phyloP scores from a whole-genome alignment of 306 rosid genomes.

The Bauhinia variegata region DNA sequence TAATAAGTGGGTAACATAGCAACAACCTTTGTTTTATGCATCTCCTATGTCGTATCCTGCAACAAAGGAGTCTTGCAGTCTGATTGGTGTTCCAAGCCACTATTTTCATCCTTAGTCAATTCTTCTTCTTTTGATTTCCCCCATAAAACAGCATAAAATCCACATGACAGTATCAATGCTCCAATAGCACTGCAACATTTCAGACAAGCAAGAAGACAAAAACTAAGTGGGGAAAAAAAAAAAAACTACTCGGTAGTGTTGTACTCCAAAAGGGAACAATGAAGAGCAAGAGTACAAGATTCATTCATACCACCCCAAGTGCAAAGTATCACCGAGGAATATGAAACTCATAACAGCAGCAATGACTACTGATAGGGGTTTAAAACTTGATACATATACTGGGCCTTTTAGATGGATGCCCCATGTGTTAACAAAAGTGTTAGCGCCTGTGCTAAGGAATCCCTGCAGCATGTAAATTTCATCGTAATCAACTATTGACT shows the following conservation, averaged over 20 bases:
- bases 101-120: not conserved
- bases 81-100: conserved; percentile 1
- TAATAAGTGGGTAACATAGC: no score
- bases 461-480: no score
- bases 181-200: conserved; percentile 54
- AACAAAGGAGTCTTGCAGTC: conserved; percentile 42
- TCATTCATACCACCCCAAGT: conserved; percentile 48
- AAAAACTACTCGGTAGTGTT: not conserved
- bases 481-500: no score
- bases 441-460: no score
- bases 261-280: not conserved
- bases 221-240: not conserved
- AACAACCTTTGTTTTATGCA: not conserved
- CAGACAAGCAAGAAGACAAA: not conserved
- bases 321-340: conserved; percentile 58
- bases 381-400: conserved; percentile 50
- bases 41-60: conserved; percentile 17
- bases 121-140: conserved; percentile 52
- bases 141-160: conserved; percentile 67
- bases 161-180: conserved; percentile 52
- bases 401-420: conserved; percentile 63
- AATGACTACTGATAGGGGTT: conserved; percentile 60
- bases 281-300: not conserved
- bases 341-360: conserved; percentile 51
- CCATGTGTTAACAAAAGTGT: conserved; percentile 52